Evolutionary conservation across 257 asterid species (phyloP).

Genomic region (Cordia subcordata): DNA sequence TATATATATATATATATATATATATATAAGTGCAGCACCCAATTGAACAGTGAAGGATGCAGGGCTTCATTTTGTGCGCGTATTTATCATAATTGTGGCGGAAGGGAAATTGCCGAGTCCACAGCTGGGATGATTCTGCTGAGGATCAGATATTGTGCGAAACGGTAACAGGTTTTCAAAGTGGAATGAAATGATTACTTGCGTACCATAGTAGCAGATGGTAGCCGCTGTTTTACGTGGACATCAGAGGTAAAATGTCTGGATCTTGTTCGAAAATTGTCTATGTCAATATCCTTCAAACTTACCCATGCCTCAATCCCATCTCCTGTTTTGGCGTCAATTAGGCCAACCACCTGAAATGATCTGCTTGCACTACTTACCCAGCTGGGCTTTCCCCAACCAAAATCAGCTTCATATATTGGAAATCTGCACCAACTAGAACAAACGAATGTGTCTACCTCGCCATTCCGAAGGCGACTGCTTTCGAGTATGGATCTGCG

Average conservation of each 20-base stretch:
- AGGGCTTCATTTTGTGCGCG: too few species aligned
- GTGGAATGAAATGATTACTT: too few species aligned
- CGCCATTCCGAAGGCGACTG: neutral
- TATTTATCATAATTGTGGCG: too few species aligned
- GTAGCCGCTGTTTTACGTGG: neutral
- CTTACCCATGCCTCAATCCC: slow-evolving; percentile 24
- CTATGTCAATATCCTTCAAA: slow-evolving; percentile 18
- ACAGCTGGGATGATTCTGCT: too few species aligned
- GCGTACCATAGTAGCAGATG: too few species aligned
- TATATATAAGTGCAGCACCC: too few species aligned
- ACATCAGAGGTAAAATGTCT: neutral
- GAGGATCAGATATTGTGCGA: too few species aligned
- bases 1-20: too few species aligned
- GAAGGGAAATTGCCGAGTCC: too few species aligned
- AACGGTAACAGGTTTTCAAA: too few species aligned
- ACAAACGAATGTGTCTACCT: neutral
- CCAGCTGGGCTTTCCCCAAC: slow-evolving; percentile 31
- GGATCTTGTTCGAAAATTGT: slow-evolving; percentile 4
- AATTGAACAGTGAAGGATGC: too few species aligned
- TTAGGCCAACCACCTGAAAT: neutral
- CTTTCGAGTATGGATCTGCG: neutral
- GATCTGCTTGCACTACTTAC: slow-evolving; percentile 9
- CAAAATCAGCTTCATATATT: slow-evolving; percentile 19
- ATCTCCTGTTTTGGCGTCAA: slow-evolving; percentile 9
- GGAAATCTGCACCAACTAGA: slow-evolving; percentile 17